These are phyloP conservation scores for Rubroboletus satanas DNA, from an alignment of 768 basidiomycete species.

Conservation along the genomic window DNA sequence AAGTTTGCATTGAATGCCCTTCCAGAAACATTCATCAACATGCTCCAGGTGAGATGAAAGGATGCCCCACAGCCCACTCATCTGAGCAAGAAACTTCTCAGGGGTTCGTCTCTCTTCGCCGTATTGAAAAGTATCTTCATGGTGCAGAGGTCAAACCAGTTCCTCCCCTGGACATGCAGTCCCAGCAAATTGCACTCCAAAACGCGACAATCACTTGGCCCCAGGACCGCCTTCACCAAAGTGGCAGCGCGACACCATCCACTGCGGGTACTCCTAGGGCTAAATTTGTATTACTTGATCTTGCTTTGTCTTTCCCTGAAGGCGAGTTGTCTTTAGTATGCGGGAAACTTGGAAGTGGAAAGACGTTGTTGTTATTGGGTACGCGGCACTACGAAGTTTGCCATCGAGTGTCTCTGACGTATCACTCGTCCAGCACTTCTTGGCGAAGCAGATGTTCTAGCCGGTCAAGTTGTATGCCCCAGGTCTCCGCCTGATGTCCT, in stretches of 20 bases:
- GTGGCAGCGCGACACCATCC: conserved; percentile 48
- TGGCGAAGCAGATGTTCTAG: conserved; percentile 53
- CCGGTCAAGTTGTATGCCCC: conserved; percentile 79
- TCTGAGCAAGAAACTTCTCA: conserved; percentile 21
- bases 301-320: conserved; percentile 71
- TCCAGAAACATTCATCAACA: conserved; percentile 87
- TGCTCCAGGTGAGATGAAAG: conserved; percentile 58
- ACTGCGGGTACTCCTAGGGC: conserved; percentile 67
- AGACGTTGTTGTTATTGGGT: conserved; percentile 79
- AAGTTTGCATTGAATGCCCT: conserved; percentile 84
- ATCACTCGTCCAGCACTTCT: conserved; percentile 53
- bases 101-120: conserved; percentile 80
- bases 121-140: conserved; percentile 87
- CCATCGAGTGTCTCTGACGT: conserved; percentile 6
- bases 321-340: conserved; percentile 82
- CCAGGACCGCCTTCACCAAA: conserved; percentile 53
- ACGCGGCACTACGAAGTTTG: not conserved
- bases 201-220: conserved; percentile 92
- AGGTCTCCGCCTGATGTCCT: conserved; percentile 80
- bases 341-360: conserved; percentile 87
- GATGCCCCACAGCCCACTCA: not conserved
- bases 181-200: conserved; percentile 66
- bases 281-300: conserved; percentile 78
- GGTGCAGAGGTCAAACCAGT: conserved; percentile 67
- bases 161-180: conserved; percentile 51